phyloP scores from a whole-genome alignment of 352 stramenopile genomes.

The Phytopythium oedochilum region DNA sequence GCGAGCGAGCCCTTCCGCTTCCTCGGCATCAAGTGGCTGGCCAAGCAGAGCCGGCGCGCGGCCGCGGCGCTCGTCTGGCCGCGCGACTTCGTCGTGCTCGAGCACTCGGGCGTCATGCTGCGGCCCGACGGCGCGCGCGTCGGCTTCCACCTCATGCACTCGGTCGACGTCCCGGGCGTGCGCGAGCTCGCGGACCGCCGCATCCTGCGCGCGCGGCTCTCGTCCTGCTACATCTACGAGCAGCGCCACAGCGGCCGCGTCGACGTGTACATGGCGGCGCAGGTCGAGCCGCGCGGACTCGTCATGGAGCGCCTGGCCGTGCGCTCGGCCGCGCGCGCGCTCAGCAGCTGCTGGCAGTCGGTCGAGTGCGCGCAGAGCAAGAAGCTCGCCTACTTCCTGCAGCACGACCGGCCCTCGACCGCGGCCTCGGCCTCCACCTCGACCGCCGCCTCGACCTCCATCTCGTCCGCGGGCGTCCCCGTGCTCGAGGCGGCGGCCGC shows the following conservation, averaged over 20 bases:
- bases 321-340: conserved; percentile 26
- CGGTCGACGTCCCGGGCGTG: conserved; percentile 31
- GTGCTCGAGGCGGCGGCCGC: conserved; percentile 16
- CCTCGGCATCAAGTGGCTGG: conserved; percentile 56
- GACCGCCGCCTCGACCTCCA: neutral
- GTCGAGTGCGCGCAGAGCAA: conserved; percentile 63
- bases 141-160: conserved; percentile 55
- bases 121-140: conserved; percentile 39
- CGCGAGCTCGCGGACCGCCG: conserved; percentile 28
- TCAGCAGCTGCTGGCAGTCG: conserved; percentile 64
- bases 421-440: conserved; percentile 1
- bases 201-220: conserved; percentile 43
- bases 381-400: conserved; percentile 55
- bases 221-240: conserved; percentile 52
- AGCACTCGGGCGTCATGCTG: conserved; percentile 46
- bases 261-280: conserved; percentile 59
- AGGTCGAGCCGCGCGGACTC: conserved; percentile 39
- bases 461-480: no score
- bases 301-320: conserved; percentile 40
- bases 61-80: conserved; percentile 30
- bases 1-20: conserved; percentile 42
- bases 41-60: conserved; percentile 32
- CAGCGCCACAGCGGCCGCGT: conserved; percentile 42
- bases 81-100: conserved; percentile 49
- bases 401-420: conserved; percentile 28